A percentile compares a stretch with the other conserved stretches of the same genome.
These are phyloP conservation scores for Penicillium sp. DNA, from an alignment of 2,329 filamentous ascomycete genomes.

Conservation along the genomic window DNA sequence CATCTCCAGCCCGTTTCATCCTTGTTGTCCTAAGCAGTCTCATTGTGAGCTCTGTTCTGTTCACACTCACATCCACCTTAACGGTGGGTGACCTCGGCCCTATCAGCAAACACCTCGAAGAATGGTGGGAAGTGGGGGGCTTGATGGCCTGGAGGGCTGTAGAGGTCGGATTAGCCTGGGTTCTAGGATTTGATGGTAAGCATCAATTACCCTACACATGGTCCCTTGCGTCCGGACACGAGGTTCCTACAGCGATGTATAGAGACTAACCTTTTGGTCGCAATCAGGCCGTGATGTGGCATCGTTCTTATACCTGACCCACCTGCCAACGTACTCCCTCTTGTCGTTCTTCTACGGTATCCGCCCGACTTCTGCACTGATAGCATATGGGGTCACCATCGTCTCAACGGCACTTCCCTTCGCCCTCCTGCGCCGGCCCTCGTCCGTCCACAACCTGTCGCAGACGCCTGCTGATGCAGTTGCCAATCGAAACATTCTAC, in stretches of 20 bases:
- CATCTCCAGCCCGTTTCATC: conserved; percentile 44
- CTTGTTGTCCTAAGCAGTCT: conserved; percentile 55
- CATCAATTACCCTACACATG: not conserved
- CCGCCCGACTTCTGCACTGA: conserved; percentile 57
- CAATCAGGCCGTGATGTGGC: conserved; percentile 62
- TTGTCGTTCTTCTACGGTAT: conserved; percentile 75
- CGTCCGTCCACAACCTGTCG: conserved; percentile 60
- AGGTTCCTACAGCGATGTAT: not conserved
- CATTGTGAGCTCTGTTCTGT: conserved; percentile 61
- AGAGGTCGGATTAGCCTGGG: conserved; percentile 72
- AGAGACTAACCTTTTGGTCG: conserved; percentile 5
- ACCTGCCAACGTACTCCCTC: conserved; percentile 73
- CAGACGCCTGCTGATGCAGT: conserved; percentile 43
- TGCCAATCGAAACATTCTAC: conserved; percentile 63
- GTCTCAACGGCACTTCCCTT: conserved; percentile 71
- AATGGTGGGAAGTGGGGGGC: conserved; percentile 59
- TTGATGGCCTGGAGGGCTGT: conserved; percentile 58
- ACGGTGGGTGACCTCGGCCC: conserved; percentile 64
- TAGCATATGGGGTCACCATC: conserved; percentile 66
- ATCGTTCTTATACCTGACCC: conserved; percentile 65
- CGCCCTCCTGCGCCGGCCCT: conserved; percentile 67
- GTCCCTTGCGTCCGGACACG: not conserved
- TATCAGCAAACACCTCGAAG: conserved; percentile 63
- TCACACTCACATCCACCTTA: conserved; percentile 59
- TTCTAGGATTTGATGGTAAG: conserved; percentile 64